Percentiles rank a stretch among this genome's conserved stretches.
phyloP scores from a whole-genome alignment of 441 rosid species.

The Populus hybrid region DNA sequence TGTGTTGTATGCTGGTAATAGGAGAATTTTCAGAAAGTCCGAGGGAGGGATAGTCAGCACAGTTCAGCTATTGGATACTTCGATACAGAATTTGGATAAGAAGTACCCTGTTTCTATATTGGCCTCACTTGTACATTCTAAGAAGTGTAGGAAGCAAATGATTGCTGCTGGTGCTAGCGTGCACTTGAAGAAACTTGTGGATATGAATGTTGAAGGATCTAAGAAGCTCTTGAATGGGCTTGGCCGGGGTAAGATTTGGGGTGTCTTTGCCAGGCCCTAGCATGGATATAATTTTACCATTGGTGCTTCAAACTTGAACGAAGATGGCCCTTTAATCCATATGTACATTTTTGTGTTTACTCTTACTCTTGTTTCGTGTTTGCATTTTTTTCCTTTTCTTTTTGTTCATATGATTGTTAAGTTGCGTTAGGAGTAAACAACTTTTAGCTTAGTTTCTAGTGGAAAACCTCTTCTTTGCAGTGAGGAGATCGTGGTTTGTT shows the following conservation, averaged over 20 bases:
- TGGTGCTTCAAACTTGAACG: background rate
- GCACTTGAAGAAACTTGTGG: too few species aligned
- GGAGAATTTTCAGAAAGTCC: slow-evolving; percentile 50
- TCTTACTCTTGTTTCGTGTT: slow-evolving; percentile 15
- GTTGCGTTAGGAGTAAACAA: slow-evolving; percentile 36
- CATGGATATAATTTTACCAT: slow-evolving; percentile 8
- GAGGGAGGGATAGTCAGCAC: slow-evolving; percentile 53
- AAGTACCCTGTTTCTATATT: slow-evolving; percentile 53
- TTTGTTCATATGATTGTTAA: slow-evolving; percentile 46
- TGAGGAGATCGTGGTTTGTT: slow-evolving; percentile 36
- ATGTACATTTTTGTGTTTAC: slow-evolving; percentile 36
- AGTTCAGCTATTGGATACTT: slow-evolving; percentile 68
- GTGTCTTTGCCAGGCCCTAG: slow-evolving; percentile 61
- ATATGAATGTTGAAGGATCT: too few species aligned
- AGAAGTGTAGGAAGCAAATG: slow-evolving; percentile 67
- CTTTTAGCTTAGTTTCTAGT: slow-evolving; percentile 28
- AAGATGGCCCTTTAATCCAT: slow-evolving; percentile 29
- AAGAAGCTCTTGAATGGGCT: too few species aligned
- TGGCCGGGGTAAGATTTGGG: slow-evolving; percentile 40
- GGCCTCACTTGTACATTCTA: slow-evolving; percentile 58
- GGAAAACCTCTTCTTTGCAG: slow-evolving; percentile 30
- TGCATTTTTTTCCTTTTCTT: background rate
- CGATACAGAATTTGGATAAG: slow-evolving; percentile 52
- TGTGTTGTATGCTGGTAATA: slow-evolving; percentile 43
- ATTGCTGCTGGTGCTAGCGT: too few species aligned